Conservation (phyloP, 768 basidiomycete genomes). For the Lentinula edodes region DNA sequence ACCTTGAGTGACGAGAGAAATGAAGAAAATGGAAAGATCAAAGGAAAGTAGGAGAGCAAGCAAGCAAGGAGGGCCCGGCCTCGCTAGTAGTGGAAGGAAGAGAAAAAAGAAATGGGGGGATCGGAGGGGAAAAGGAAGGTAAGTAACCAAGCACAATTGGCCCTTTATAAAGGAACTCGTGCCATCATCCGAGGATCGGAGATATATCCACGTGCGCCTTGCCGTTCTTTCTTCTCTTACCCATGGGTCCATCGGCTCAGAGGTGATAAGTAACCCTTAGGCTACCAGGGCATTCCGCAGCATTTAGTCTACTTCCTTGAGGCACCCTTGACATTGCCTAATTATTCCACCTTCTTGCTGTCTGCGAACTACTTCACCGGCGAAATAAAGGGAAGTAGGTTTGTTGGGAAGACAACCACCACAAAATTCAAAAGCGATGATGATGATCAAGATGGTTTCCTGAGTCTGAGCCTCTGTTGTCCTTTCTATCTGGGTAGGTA, state of each 20-base stretch:
- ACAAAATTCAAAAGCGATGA: no score
- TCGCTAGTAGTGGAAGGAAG: slow-evolving; percentile 19
- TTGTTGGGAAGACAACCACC: slow-evolving; percentile 2
- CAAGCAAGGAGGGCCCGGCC: slow-evolving; percentile 31
- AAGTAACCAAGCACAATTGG: not conserved
- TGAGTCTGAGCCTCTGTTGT: no score
- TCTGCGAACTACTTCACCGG: no score
- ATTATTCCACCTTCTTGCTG: no score
- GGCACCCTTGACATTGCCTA: no score
- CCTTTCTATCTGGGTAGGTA: no score
- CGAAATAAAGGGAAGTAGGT: no score
- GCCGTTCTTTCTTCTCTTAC: no score
- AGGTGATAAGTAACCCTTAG: no score
- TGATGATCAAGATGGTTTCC: no score
- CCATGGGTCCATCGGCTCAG: no score
- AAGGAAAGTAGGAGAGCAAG: slow-evolving; percentile 17
- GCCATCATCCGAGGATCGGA: not conserved
- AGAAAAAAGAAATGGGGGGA: slow-evolving; percentile 9
- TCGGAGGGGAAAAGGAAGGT: not conserved
- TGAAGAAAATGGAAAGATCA: slow-evolving; percentile 16
- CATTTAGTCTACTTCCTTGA: not conserved
- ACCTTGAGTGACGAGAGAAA: slow-evolving; percentile 14
- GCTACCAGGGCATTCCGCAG: not conserved
- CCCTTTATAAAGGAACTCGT: not conserved
- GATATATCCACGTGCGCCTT: not conserved